These are phyloP conservation scores for Drechslerella stenobrocha DNA, from an alignment of 2,329 filamentous ascomycete genomes.

Conservation along the genomic window DNA sequence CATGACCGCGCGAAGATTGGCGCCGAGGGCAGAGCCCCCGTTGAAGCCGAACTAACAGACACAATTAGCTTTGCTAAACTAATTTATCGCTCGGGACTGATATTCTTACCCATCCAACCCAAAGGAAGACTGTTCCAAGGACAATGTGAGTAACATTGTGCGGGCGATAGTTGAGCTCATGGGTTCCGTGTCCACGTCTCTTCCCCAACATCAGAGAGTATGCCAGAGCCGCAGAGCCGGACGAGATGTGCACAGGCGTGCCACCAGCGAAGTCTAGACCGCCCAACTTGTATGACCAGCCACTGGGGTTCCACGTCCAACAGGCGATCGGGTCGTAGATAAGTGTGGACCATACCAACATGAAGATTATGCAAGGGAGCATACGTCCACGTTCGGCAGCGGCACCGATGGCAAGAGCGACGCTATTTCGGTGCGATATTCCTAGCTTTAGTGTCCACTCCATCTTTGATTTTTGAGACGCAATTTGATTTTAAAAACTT, in stretches of 20 bases:
- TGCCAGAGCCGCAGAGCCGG: constrained; percentile 78
- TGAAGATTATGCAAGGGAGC: constrained; percentile 85
- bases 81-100: neutral
- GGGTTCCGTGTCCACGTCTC: constrained; percentile 78
- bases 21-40: constrained; percentile 76
- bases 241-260: constrained; percentile 85
- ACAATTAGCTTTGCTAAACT: constrained; percentile 5
- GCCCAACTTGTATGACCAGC: constrained; percentile 78
- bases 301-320: constrained; percentile 87
- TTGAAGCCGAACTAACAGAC: constrained; percentile 75
- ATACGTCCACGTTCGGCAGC: constrained; percentile 85
- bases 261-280: constrained; percentile 87
- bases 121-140: constrained; percentile 88
- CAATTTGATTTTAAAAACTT: constrained; percentile 56
- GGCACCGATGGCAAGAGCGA: constrained; percentile 80
- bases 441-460: constrained; percentile 25
- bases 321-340: constrained; percentile 92
- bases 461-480: constrained; percentile 6
- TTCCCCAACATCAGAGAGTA: constrained; percentile 92
- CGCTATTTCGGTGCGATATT: constrained; percentile 58
- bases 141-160: constrained; percentile 94
- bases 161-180: constrained; percentile 86
- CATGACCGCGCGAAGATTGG: constrained; percentile 83
- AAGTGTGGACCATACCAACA: constrained; percentile 87
- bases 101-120: constrained; percentile 73